phyloP scores from a whole-genome alignment of 2,329 filamentous ascomycete species.

The Blastomyces silverae region DNA sequence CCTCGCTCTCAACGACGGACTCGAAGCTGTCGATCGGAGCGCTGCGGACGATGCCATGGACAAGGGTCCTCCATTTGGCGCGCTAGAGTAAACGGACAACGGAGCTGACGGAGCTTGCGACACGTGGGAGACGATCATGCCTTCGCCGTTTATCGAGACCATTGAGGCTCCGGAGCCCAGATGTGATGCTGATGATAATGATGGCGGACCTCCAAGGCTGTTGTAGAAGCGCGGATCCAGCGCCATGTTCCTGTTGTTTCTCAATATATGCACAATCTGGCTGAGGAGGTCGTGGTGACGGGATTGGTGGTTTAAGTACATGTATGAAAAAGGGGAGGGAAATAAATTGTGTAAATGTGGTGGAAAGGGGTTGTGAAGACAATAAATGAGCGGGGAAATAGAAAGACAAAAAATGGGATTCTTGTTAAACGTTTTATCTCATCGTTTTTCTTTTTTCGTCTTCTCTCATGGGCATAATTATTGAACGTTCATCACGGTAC shows the following conservation, averaged over 20 bases:
- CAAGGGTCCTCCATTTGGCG: slow-evolving; percentile 30
- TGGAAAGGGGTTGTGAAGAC: neutral
- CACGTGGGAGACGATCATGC: neutral
- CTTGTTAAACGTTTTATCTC: neutral
- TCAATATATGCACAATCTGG: slow-evolving; percentile 38
- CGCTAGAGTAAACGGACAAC: slow-evolving; percentile 28
- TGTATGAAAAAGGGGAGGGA: slow-evolving; percentile 26
- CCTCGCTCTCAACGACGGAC: slow-evolving; percentile 66
- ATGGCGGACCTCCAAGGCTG: slow-evolving; percentile 17
- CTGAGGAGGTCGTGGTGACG: slow-evolving; percentile 38
- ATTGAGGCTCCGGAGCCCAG: slow-evolving; percentile 24
- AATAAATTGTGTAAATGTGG: neutral
- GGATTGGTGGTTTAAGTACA: slow-evolving; percentile 36
- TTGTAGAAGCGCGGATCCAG: slow-evolving; percentile 39
- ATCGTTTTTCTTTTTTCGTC: neutral
- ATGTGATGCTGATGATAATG: slow-evolving; percentile 15
- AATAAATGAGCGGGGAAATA: neutral
- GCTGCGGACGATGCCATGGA: slow-evolving; percentile 34
- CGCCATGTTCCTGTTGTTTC: slow-evolving; percentile 36
- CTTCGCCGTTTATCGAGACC: slow-evolving; percentile 22
- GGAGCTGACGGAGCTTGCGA: slow-evolving; percentile 30
- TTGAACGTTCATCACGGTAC: slow-evolving; percentile 13
- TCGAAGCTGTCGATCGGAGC: slow-evolving; percentile 61
- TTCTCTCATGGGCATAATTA: neutral
- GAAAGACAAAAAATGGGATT: neutral